Percentiles rank a stretch among this genome's conserved stretches.
Conservation (phyloP, 1,284 basidiomycete species). For the Sutorius eximius region DNA sequence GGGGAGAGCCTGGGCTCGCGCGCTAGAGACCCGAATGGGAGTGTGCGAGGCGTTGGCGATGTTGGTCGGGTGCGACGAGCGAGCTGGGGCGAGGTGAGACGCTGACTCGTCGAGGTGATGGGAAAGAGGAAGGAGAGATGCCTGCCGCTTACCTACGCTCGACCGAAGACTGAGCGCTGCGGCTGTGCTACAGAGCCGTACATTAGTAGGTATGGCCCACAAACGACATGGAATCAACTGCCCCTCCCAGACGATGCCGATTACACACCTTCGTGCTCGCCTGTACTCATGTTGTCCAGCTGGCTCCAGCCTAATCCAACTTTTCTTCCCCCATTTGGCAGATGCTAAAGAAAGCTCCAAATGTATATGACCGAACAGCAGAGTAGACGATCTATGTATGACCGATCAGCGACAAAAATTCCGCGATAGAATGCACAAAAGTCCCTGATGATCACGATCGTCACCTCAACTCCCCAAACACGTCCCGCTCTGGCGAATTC, state of each 20-base stretch:
- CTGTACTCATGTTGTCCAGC: not conserved
- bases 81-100: too few species aligned
- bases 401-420: not conserved
- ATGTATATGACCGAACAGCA: not conserved
- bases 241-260: not conserved
- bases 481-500: slow-evolving; percentile 11
- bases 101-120: too few species aligned
- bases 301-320: not conserved
- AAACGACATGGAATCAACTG: not conserved
- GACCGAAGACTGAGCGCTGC: too few species aligned
- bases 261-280: not conserved
- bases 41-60: too few species aligned
- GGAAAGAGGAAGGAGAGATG: too few species aligned
- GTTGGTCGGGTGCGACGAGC: too few species aligned
- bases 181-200: too few species aligned
- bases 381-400: not conserved
- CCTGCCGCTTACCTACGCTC: too few species aligned
- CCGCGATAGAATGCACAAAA: not conserved
- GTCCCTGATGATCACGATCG: not conserved
- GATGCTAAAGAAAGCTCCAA: too few species aligned
- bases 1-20: too few species aligned
- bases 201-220: not conserved
- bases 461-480: slow-evolving; percentile 3
- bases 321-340: not conserved
- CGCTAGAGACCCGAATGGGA: too few species aligned